Evolutionary conservation across 176 grass and related monocot species (phyloP), one percentile per base, ranked within the genome.

Genomic region (Alloteropsis semialata): DNA sequence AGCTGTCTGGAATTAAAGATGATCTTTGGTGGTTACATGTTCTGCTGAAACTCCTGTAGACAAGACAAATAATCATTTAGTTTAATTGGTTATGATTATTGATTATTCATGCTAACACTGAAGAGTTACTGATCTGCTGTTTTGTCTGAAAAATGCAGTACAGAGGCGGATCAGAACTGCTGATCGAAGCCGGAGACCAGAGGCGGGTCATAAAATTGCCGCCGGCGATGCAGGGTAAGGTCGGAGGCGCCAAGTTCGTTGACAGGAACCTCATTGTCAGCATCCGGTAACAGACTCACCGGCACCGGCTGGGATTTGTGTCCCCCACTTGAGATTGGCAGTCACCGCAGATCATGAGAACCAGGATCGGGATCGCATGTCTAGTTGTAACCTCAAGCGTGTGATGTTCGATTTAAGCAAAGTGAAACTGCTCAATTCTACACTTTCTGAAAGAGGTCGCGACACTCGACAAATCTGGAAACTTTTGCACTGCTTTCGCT

Each of bases 131-230:
- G 1, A 61, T 46, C 15, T 17, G n/a, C 75, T 55, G 3, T 5
- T 44, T 86, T 56, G 2, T 87, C 54, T 88, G 73, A 62, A 67
- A 79, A 83, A 66, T 91, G 87, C 89, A 98, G 96, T 98, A 95
- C 74, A 86, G 93, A 50, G 93, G 96, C 36, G 91, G 91, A 22
- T 95, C 87, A 3, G 93, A 95, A 53, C 58, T 98, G 34, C 45
- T 95, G 80, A 82, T 98, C 16, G 96, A 98, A 88, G 93, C 91
- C 11, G 92, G 92, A 17, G 93, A 98, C 48, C 96, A 98, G 87
- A 93, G 96, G 60, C 93, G 96, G 5, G 63, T 98, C 37, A 85
- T 95, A 61, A 95, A 98, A 81, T 63, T 98, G 72, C 91, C 93
- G 6, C 39, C 12, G 10, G 29, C 61, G 1, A 92, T 95, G 93